phyloP scores from a whole-genome alignment of 2,329 filamentous ascomycete genomes.

The Pezicula radicicola region DNA sequence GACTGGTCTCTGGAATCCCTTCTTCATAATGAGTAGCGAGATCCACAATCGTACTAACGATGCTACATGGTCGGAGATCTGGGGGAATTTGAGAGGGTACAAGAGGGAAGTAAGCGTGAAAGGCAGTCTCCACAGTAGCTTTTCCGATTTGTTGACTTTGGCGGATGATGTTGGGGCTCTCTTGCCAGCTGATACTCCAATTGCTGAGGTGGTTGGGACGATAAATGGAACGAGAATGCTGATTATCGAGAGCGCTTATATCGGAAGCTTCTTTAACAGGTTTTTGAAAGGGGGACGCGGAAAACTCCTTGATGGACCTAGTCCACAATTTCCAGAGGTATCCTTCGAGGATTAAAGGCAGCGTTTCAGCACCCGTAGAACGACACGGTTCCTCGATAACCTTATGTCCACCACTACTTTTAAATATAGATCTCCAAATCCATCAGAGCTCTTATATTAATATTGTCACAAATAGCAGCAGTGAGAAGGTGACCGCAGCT shows the following conservation, averaged over 20 bases:
- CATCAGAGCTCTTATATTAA: no score
- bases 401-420: no score
- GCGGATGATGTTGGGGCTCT: constrained; percentile 8
- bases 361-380: no score
- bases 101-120: constrained; percentile 16
- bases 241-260: constrained; percentile 17
- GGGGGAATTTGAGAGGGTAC: constrained; percentile 13
- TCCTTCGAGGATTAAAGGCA: background rate
- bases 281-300: constrained; percentile 10
- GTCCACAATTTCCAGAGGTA: constrained; percentile 19
- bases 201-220: constrained; percentile 10
- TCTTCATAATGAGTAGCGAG: constrained; percentile 28
- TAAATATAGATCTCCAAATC: no score
- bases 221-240: constrained; percentile 19
- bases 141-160: constrained; percentile 14
- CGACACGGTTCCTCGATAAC: no score
- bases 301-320: constrained; percentile 9
- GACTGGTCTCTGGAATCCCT: constrained; percentile 24
- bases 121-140: constrained; percentile 13
- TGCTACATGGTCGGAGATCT: constrained; percentile 12
- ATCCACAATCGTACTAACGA: constrained; percentile 21
- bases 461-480: no score
- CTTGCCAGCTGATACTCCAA: background rate
- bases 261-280: constrained; percentile 14
- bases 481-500: no score